Evolutionary conservation across 83 land plant species (phyloP).

Genomic region (Isoetes engelmannii): DNA sequence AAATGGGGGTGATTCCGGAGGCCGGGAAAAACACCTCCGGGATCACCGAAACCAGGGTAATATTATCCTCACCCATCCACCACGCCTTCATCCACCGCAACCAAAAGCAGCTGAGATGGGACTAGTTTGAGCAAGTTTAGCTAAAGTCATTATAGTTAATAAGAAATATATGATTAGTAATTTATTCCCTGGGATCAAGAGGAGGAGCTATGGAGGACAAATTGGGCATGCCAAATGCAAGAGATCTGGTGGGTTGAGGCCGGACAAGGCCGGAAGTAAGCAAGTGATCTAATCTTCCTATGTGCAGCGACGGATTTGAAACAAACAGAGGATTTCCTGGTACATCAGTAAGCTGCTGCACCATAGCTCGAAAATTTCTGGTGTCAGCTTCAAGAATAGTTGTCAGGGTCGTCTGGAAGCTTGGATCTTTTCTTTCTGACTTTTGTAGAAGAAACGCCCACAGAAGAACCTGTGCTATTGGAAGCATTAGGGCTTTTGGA

Average conservation of each 20-base stretch:
- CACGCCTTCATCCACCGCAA: too few species aligned
- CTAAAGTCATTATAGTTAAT: too few species aligned
- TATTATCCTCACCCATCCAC: too few species aligned
- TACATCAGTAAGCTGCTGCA: conserved; percentile 62
- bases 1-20: too few species aligned
- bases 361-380: conserved; percentile 56
- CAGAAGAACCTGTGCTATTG: background rate
- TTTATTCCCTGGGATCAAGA: too few species aligned
- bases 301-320: conserved; percentile 26
- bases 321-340: conserved; percentile 44
- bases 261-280: background rate
- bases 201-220: too few species aligned
- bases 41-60: too few species aligned
- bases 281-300: conserved; percentile 25
- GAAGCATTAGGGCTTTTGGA: conserved; percentile 7
- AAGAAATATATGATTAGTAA: too few species aligned
- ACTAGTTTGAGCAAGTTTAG: too few species aligned
- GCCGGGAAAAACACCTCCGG: too few species aligned
- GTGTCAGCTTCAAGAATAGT: conserved; percentile 57
- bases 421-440: conserved; percentile 42
- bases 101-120: too few species aligned
- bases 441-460: conserved; percentile 9
- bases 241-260: conserved; percentile 11
- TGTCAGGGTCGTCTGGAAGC: conserved; percentile 58
- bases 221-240: background rate